Base-by-base conservation (phyloP, 140 eudicot genomes). In the Ambrosia hybrid region DNA sequence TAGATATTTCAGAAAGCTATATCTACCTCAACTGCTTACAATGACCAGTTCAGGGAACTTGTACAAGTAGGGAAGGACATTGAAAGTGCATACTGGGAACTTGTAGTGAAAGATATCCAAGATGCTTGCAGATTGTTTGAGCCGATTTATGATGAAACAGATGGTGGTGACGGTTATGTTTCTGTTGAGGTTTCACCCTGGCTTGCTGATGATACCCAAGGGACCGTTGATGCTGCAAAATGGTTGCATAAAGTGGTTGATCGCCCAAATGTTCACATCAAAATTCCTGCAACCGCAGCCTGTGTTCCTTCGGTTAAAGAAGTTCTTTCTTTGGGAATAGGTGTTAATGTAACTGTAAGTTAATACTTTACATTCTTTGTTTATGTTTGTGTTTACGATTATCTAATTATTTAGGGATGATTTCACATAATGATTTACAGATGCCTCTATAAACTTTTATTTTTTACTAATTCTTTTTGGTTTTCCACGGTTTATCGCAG, bases 1-100 rank as follows among this genome's bases (percentile, higher is more conserved):
- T 92, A 94, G 99, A 94, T 90, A 73, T 94, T 94, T 77, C 99
- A 94, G 85, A 94, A 94, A 80, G 97, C 99, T 6, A 94, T 94
- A 71, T 94, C 99, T 53, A 91, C 97, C 26, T 94, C 99, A 60
- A 91, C 84, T 78, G 99, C 96, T 26, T 90, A 94, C 85, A 90
- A 94, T 78, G 92, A 90, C 13, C 99, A 94, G 37, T 94, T 94
- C 90, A 94, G 94, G 83, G 96, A 90, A 82, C 96, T 90, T 82
- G 94, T 94, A 45, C 93, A 86, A 71, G 85, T 88, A 72, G 99
- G 99, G 62, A 88, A 90, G 78, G 99, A 94, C 88, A 94, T 88
- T 59, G 96, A 90, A 87, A 88, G 87, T 52, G n/a, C n/a, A n/a
- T n/a, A n/a, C n/a, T n/a, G n/a, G n/a, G n/a, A n/a, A n/a, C n/a